phyloP scores from a whole-genome alignment of 139 green algal genomes.

The Micractinium sp. region DNA sequence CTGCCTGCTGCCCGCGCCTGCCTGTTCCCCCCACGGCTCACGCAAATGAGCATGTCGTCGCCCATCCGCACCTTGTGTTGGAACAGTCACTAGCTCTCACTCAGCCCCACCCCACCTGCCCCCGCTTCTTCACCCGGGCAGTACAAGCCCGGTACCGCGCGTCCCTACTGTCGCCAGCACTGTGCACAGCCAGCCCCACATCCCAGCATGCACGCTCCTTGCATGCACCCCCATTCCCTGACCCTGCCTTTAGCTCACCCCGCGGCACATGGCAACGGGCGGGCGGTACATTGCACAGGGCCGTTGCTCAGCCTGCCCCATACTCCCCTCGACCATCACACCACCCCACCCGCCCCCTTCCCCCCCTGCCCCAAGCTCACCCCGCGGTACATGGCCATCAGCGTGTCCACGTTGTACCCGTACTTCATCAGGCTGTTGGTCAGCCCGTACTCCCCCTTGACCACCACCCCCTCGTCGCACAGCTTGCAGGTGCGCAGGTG shows the following conservation, averaged over 20 bases:
- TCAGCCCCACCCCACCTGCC: too few relatives aligned
- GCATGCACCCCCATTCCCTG: too few relatives aligned
- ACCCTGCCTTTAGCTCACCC: constrained; percentile 9
- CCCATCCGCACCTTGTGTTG: neutral
- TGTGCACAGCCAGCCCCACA: too few relatives aligned
- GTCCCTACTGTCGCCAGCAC: too few relatives aligned
- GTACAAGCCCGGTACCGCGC: too few relatives aligned
- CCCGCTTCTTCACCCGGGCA: too few relatives aligned
- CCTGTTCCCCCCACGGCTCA: too few relatives aligned
- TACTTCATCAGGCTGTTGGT: constrained; percentile 55
- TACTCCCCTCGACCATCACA: too few relatives aligned
- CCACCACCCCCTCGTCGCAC: constrained; percentile 66
- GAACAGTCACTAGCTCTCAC: neutral
- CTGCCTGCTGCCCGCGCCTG: neutral
- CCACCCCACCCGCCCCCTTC: neutral
- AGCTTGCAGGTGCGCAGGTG: constrained; percentile 73
- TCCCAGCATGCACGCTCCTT: too few relatives aligned
- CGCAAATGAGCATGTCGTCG: too few relatives aligned
- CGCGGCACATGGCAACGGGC: constrained; percentile 70
- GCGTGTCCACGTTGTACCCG: constrained; percentile 75
- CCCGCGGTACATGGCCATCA: constrained; percentile 70
- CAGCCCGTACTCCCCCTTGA: constrained; percentile 79
- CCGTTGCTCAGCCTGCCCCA: too few relatives aligned
- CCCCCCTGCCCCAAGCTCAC: constrained; percentile 7
- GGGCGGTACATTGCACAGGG: constrained; percentile 41